These are phyloP conservation scores for Daldinia grandis DNA, from an alignment of 495 filamentous ascomycete genomes.

Conservation along the genomic window DNA sequence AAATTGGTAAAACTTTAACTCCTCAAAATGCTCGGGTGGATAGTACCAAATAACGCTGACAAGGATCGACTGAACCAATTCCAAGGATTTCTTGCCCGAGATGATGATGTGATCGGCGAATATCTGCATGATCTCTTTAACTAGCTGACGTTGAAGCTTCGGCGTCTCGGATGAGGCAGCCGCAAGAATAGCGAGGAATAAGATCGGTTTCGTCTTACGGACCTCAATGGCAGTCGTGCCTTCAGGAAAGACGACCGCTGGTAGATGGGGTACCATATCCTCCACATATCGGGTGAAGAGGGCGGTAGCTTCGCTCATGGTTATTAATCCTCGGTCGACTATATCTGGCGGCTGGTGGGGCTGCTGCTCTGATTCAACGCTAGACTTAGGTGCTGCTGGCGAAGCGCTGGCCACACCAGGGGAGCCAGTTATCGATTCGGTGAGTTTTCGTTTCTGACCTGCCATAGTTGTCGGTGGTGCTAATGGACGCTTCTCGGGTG, in stretches of 20 bases:
- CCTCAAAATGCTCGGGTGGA: constrained; percentile 82
- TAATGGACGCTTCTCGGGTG: constrained; percentile 35
- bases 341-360: constrained; percentile 67
- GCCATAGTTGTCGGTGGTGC: constrained; percentile 49
- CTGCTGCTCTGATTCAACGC: constrained; percentile 20
- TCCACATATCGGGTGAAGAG: constrained; percentile 76
- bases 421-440: constrained; percentile 38
- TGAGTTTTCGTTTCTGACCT: constrained; percentile 59
- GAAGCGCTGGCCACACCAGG: constrained; percentile 27
- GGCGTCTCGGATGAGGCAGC: constrained; percentile 70
- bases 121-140: constrained; percentile 73
- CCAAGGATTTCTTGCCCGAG: constrained; percentile 82
- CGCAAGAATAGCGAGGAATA: constrained; percentile 84
- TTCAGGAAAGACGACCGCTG: constrained; percentile 77
- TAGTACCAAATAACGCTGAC: constrained; percentile 81
- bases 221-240: constrained; percentile 72
- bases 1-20: constrained; percentile 91
- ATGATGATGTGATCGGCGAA: constrained; percentile 79
- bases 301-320: constrained; percentile 64
- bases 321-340: constrained; percentile 74
- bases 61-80: constrained; percentile 83
- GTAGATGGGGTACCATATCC: constrained; percentile 75
- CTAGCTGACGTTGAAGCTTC: constrained; percentile 65
- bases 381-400: constrained; percentile 11
- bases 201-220: constrained; percentile 73